Evolutionary conservation across 2,329 filamentous ascomycete genomes (phyloP).

Genomic region (Tolypocladium ovalisporum): DNA sequence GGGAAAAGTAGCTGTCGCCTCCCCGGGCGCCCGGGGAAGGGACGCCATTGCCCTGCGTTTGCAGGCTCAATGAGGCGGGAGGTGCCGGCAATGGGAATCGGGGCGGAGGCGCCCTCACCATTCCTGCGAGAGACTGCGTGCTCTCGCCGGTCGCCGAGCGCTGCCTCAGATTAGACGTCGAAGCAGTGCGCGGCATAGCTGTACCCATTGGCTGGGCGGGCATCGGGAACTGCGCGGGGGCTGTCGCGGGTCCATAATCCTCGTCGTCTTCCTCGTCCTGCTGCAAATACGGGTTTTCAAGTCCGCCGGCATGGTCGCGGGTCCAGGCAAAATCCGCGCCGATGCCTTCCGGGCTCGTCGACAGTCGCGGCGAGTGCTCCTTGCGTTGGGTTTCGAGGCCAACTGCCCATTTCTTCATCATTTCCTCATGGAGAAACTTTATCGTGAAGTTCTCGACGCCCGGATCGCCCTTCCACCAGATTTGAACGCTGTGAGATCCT

Average conservation of each 20-base stretch:
- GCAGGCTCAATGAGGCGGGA: slow-evolving; percentile 54
- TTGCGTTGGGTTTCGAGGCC: slow-evolving; percentile 70
- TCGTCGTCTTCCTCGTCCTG: slow-evolving; percentile 54
- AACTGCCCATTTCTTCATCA: slow-evolving; percentile 82
- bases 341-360: slow-evolving; percentile 32
- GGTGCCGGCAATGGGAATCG: slow-evolving; percentile 58
- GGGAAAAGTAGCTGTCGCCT: slow-evolving; percentile 90
- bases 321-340: slow-evolving; percentile 76
- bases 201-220: slow-evolving; percentile 11
- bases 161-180: slow-evolving; percentile 63
- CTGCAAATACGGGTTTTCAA: slow-evolving; percentile 74
- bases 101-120: slow-evolving; percentile 52
- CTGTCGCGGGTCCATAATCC: slow-evolving; percentile 29
- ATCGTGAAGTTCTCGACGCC: slow-evolving; percentile 95
- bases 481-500: slow-evolving; percentile 93
- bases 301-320: slow-evolving; percentile 48
- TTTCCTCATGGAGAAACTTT: slow-evolving; percentile 82
- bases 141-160: slow-evolving; percentile 69
- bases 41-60: slow-evolving; percentile 39
- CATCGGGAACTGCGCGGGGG: slow-evolving; percentile 24
- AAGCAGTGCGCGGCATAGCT: slow-evolving; percentile 34
- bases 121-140: slow-evolving; percentile 43
- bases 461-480: slow-evolving; percentile 96
- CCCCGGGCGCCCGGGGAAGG: slow-evolving; percentile 50
- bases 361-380: slow-evolving; percentile 40